phyloP scores from a whole-genome alignment of 2,329 filamentous ascomycete species.

The Exophiala spinifera region DNA sequence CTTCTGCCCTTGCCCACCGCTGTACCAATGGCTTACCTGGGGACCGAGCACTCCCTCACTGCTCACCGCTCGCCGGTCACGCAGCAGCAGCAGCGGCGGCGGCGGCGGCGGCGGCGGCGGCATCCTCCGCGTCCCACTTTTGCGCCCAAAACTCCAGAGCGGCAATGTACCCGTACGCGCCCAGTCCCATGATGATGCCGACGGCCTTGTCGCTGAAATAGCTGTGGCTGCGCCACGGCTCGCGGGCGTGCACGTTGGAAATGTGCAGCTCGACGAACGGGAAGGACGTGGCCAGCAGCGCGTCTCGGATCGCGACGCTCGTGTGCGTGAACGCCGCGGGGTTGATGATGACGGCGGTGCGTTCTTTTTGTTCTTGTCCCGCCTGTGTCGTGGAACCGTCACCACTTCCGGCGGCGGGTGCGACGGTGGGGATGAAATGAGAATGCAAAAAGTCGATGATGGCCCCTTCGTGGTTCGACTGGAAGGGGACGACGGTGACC shows the following conservation, averaged over 20 bases:
- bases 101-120: too few species aligned
- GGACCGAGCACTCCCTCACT: too few species aligned
- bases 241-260: conserved; percentile 69
- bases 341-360: conserved; percentile 60
- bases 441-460: conserved; percentile 71
- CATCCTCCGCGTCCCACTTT: conserved; percentile 34
- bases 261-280: conserved; percentile 79
- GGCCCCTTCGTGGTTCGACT: conserved; percentile 75
- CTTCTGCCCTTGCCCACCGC: too few species aligned
- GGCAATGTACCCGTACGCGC: conserved; percentile 59
- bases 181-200: conserved; percentile 69
- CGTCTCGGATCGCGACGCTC: conserved; percentile 72
- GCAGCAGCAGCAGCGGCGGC: too few species aligned
- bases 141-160: conserved; percentile 54
- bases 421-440: conserved; percentile 33
- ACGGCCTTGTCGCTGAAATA: conserved; percentile 73
- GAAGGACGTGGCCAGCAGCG: conserved; percentile 64
- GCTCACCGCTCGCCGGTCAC: too few species aligned
- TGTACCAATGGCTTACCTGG: too few species aligned
- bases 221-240: conserved; percentile 66
- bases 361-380: too few species aligned
- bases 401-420: neutral
- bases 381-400: too few species aligned
- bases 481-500: conserved; percentile 58
- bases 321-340: conserved; percentile 74